These are phyloP conservation scores for Microbotryum lychnidis-dioicae DNA, from an alignment of 1,284 basidiomycete genomes.

Conservation along the genomic window DNA sequence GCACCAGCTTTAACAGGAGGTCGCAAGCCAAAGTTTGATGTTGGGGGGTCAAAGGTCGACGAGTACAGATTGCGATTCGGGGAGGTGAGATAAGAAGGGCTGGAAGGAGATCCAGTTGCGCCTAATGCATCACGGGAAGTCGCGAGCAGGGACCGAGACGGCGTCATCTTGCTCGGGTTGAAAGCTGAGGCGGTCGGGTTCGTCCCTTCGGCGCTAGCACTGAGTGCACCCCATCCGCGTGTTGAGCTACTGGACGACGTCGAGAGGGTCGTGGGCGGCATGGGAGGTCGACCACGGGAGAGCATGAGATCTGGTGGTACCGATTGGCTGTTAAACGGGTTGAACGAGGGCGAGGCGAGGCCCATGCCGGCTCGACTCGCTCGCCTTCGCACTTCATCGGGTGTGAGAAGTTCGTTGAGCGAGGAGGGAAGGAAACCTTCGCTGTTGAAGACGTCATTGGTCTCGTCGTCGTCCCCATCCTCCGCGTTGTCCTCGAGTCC, in stretches of 20 bases:
- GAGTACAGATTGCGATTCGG: constrained; percentile 7
- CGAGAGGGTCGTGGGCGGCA: neutral
- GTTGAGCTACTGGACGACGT: neutral
- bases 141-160: neutral
- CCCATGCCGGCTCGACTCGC: constrained; percentile 50
- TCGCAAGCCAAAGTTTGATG: neutral
- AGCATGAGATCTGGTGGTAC: constrained; percentile 26
- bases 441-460: constrained; percentile 15
- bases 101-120: neutral
- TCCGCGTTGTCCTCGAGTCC: constrained; percentile 48
- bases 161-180: neutral
- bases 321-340: constrained; percentile 14
- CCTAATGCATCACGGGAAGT: neutral
- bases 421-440: constrained; percentile 82
- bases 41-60: constrained; percentile 17
- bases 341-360: neutral
- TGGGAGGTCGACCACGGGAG: constrained; percentile 1
- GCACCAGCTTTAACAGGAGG: neutral
- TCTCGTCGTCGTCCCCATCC: constrained; percentile 57
- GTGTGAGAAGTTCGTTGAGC: constrained; percentile 75
- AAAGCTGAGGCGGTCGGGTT: neutral
- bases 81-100: no score
- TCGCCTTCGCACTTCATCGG: constrained; percentile 66
- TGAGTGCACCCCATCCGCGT: neutral
- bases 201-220: neutral